phyloP scores from a whole-genome alignment of 352 stramenopile species.

The Globisporangium sylvaticum region DNA sequence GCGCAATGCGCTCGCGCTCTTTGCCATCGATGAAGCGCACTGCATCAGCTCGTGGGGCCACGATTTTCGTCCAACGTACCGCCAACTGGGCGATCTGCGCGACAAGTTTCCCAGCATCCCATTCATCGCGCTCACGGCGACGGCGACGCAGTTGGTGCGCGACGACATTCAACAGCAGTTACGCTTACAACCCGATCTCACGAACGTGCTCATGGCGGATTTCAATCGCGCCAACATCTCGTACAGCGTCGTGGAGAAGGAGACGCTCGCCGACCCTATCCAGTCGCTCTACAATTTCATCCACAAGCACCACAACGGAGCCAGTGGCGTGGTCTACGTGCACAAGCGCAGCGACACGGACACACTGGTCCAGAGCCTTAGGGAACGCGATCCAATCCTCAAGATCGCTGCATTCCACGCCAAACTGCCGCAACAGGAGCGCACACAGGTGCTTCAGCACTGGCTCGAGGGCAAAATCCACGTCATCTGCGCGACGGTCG shows the following conservation, averaged over 20 bases:
- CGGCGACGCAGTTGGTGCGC: conserved; percentile 68
- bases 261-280: conserved; percentile 37
- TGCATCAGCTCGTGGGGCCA: conserved; percentile 86
- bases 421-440: conserved; percentile 38
- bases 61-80: conserved; percentile 86
- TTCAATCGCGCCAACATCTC: conserved; percentile 64
- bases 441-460: conserved; percentile 34
- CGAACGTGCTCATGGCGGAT: conserved; percentile 41
- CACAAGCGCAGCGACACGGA: conserved; percentile 57
- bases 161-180: conserved; percentile 52
- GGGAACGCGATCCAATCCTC: conserved; percentile 21
- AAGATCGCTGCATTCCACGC: conserved; percentile 46
- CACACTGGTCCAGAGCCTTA: conserved; percentile 29
- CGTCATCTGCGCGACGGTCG: conserved; percentile 91
- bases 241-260: conserved; percentile 50
- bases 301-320: conserved; percentile 24
- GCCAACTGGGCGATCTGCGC: conserved; percentile 38
- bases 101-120: conserved; percentile 28
- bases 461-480: conserved; percentile 47
- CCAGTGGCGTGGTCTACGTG: conserved; percentile 49
- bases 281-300: conserved; percentile 40
- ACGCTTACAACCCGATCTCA: conserved; percentile 21
- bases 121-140: conserved; percentile 90
- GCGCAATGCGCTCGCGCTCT: conserved; percentile 38
- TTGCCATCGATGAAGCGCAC: conserved; percentile 89